Evolutionary conservation across 768 basidiomycete genomes (phyloP), one percentile per base, ranked within the genome.

Genomic region (Amanita fuliginea): DNA sequence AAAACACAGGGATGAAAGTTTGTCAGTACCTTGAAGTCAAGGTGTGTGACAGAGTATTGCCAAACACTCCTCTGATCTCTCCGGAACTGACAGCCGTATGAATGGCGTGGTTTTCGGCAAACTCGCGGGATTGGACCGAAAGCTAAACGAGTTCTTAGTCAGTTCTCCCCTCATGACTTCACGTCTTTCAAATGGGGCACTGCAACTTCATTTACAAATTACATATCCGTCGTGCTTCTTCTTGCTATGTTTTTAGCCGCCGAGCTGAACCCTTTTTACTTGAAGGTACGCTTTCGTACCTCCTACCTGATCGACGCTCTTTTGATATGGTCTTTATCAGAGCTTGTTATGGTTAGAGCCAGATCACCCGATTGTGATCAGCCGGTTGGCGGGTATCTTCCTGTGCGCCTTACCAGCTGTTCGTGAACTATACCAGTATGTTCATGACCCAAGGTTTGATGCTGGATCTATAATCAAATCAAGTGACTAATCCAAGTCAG

Each of bases 131-230:
- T 92, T 33, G 77, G 86, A 37, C 81, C 82, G 6, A 90, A 90
- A 61, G 84, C 88, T 21, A 78, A 74, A 52, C 78, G 89, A 18
- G 84, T 90, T 34, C 65, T 91, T 36, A 84, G 78, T 53, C 89
- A 91, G 58, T 88, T 91, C 62, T 86, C 86, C 7, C 89, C 89
- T 10, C 84, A 87, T 53, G 88, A 90, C 57, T 92, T 86, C 67
- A 91, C 87, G 14, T 76, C 84, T 8, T 91, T 91, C 72, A 80
- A 86, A 59, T 92, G 89, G 89, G 88, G 83, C 55, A 85, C 87
- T 1, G 80, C 85, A 7, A 71, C 73, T 41, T 79, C 79, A 33
- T 86, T 89, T 60, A 67, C 74, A 37, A 80, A 89, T 64, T 91
- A 86, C 60, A 64, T 81, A 53, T 77, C 75, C 0, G 88, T 91